phyloP scores from a whole-genome alignment of 352 stramenopile species.

The Globisporangium splendens region DNA sequence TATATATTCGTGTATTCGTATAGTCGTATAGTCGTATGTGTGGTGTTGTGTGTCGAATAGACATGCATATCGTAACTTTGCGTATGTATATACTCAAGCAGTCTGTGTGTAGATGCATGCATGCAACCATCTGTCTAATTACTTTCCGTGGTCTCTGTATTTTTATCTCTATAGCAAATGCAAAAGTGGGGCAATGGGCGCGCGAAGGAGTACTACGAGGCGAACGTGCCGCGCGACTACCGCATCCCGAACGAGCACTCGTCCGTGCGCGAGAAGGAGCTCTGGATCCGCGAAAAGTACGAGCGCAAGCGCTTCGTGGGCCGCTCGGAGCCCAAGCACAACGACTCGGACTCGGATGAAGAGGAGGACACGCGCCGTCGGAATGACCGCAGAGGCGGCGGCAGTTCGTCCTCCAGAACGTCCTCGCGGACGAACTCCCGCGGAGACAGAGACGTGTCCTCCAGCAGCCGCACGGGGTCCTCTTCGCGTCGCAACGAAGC shows the following conservation, averaged over 20 bases:
- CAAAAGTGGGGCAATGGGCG: constrained; percentile 88
- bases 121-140: no score
- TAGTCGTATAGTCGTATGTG: neutral
- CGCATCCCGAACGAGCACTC: constrained; percentile 77
- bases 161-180: constrained; percentile 68
- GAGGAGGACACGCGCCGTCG: constrained; percentile 18
- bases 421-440: constrained; percentile 30
- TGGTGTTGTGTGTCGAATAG: neutral
- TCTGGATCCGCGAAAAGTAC: constrained; percentile 91
- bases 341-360: constrained; percentile 38
- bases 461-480: constrained; percentile 23
- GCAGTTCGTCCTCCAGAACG: constrained; percentile 21
- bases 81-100: no score
- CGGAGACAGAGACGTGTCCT: neutral
- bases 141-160: neutral
- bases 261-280: constrained; percentile 83
- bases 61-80: no score
- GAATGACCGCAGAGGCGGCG: constrained; percentile 14
- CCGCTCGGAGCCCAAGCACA: constrained; percentile 50
- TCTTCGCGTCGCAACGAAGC: constrained; percentile 28
- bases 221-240: constrained; percentile 73
- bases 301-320: constrained; percentile 78
- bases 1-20: neutral
- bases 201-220: constrained; percentile 90
- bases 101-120: neutral